phyloP scores from a whole-genome alignment of 352 stramenopile species.

The Halophytophthora polymorphica region DNA sequence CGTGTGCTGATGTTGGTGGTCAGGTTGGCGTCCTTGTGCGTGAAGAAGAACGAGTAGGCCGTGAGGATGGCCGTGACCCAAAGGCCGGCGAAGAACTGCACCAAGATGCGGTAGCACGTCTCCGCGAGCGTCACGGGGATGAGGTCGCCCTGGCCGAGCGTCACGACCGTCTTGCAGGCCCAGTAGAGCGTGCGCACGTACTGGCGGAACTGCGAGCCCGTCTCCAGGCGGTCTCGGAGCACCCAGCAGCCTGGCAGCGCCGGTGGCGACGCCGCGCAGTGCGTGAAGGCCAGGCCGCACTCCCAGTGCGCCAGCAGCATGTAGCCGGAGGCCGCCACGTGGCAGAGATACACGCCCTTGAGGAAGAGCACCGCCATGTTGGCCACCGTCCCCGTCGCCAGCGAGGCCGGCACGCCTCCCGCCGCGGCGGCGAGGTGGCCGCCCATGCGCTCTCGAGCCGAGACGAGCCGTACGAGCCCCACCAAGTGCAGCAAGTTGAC shows the following conservation, averaged over 20 bases:
- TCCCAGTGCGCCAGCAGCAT: constrained; percentile 56
- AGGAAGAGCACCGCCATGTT: constrained; percentile 42
- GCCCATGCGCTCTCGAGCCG: constrained; percentile 9
- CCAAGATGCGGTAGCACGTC: constrained; percentile 54
- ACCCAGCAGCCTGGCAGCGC: constrained; percentile 46
- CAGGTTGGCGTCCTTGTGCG: constrained; percentile 57
- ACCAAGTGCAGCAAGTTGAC: constrained; percentile 51
- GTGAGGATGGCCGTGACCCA: constrained; percentile 71
- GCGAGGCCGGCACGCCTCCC: constrained; percentile 16
- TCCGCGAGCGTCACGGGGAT: constrained; percentile 52
- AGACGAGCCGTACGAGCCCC: constrained; percentile 21
- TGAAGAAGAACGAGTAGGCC: constrained; percentile 74
- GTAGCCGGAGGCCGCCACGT: constrained; percentile 53
- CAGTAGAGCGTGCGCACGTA: constrained; percentile 67
- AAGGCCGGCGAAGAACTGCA: constrained; percentile 58
- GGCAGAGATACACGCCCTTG: constrained; percentile 51
- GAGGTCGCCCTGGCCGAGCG: constrained; percentile 64
- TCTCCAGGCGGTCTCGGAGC: constrained; percentile 53
- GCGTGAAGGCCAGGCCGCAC: constrained; percentile 34
- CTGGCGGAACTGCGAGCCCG: constrained; percentile 35
- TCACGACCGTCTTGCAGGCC: constrained; percentile 70
- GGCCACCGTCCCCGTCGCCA: constrained; percentile 26
- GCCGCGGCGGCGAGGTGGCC: constrained; percentile 15
- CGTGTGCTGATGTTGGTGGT: constrained; percentile 62
- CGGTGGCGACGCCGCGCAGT: constrained; percentile 15